phyloP scores from a whole-genome alignment of 2,329 filamentous ascomycete species.

The Ascochyta lentis region DNA sequence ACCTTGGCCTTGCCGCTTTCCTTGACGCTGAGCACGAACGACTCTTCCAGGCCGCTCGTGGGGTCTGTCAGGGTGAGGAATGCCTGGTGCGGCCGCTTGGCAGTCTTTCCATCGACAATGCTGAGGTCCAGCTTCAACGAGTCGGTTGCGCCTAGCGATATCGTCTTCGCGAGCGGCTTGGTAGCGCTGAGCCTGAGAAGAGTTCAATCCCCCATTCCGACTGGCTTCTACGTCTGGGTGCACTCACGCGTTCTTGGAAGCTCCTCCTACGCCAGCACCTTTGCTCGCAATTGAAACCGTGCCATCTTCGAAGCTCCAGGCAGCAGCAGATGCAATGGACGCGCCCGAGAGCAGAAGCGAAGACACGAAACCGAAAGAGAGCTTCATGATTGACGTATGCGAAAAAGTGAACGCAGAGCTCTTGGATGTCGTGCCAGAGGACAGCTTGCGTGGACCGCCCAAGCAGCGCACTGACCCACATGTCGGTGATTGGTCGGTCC shows the following conservation, averaged over 20 bases:
- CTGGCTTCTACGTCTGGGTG: slow-evolving; percentile 14
- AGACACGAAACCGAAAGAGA: slow-evolving; percentile 51
- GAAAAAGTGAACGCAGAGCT: slow-evolving; percentile 38
- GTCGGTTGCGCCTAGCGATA: slow-evolving; percentile 72
- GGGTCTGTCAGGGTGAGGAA: slow-evolving; percentile 84
- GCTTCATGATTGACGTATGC: slow-evolving; percentile 49
- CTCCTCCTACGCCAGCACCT: slow-evolving; percentile 58
- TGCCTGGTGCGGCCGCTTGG: slow-evolving; percentile 89
- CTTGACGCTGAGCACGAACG: slow-evolving; percentile 83
- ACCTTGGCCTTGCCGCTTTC: slow-evolving; percentile 86
- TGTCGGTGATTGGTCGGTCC: background rate
- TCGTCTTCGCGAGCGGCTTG: slow-evolving; percentile 65
- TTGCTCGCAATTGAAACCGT: slow-evolving; percentile 70
- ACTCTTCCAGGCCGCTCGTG: slow-evolving; percentile 79
- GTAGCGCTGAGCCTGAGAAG: slow-evolving; percentile 53
- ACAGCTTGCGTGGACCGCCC: slow-evolving; percentile 31
- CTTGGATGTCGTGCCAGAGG: slow-evolving; percentile 21
- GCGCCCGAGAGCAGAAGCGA: slow-evolving; percentile 52
- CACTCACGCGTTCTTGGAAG: slow-evolving; percentile 70
- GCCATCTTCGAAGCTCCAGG: slow-evolving; percentile 76
- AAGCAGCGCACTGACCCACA: background rate
- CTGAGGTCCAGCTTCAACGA: slow-evolving; percentile 84
- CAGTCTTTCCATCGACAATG: slow-evolving; percentile 76
- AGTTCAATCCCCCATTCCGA: background rate
- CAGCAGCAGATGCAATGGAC: slow-evolving; percentile 55